Base-by-base conservation (phyloP, 768 basidiomycete genomes). In the Boletellus ananas region DNA sequence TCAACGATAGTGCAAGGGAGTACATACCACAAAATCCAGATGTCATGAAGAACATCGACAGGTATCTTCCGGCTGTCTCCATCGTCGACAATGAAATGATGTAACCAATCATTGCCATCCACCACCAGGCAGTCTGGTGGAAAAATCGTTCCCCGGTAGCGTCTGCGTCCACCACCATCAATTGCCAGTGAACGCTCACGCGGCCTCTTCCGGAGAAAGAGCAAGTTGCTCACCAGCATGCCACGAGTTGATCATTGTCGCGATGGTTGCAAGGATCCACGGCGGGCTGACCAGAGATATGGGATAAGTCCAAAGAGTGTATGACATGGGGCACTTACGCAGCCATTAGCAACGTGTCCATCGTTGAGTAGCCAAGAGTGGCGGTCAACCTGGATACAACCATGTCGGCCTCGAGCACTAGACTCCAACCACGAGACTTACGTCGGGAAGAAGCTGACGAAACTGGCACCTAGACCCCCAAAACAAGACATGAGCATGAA, bases 11-110 rank as follows among this genome's bases (percentile, higher is more conserved):
- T 2, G 2, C 11, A 11, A 6, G 8, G 18, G 44, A 13, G 13
- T 29, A 49, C 65, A 23, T 36, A 69, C 76, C 76, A 5, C 66
- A 66, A 53, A 78, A 79, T 43, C 83, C 83, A 45, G 67, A 64
- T 0, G 83, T 75, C 81, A 86, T 83, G 29, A 85, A 69, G 65
- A 84, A 85, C 63, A 85, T 65, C 1, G 80, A 74, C 23, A 85
- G 70, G 54, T 85, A 85, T 46, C 83, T 76, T 1, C 72, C 81
- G 0, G 65, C 74, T n/a, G 73, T 72, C 3, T 65, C 68, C 67
- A 73, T 73, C 0, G 82, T 84, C 2, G 75, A 76, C 17, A 84
- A 60, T 2, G 75, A 76, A 51, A 85, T 81, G 53, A 85, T 78
- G 55, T 78, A 85, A 1, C 80, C 84, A 3, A 82, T 35, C 2